phyloP scores from a whole-genome alignment of 495 filamentous ascomycete species.

The Xylaria flabelliformis region DNA sequence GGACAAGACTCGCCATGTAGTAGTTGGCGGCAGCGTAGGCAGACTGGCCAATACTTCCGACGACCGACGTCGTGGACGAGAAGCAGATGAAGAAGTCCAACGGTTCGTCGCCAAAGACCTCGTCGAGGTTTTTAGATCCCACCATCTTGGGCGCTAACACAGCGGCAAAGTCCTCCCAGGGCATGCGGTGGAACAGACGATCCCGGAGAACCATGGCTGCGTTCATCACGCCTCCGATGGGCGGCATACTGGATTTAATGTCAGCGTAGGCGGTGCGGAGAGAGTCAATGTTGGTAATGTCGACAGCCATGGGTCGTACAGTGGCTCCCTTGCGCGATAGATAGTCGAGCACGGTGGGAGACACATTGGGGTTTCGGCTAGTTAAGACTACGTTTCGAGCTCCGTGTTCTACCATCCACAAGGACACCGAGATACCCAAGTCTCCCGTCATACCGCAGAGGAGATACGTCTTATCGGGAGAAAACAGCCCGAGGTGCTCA shows the following conservation, averaged over 20 bases:
- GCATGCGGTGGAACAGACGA: conserved; percentile 37
- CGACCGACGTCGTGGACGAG: conserved; percentile 53
- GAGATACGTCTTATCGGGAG: conserved; percentile 51
- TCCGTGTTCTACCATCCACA: conserved; percentile 57
- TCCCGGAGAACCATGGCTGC: conserved; percentile 53
- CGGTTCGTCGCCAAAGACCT: conserved; percentile 40
- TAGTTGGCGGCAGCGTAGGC: conserved; percentile 59
- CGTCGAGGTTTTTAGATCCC: conserved; percentile 38
- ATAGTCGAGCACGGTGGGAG: neutral
- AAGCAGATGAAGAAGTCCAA: conserved; percentile 64
- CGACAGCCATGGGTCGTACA: conserved; percentile 7
- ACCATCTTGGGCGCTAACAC: conserved; percentile 46
- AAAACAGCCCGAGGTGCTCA: conserved; percentile 25
- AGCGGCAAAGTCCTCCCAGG: conserved; percentile 34
- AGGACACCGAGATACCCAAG: conserved; percentile 53
- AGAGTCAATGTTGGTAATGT: conserved; percentile 16
- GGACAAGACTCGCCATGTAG: conserved; percentile 47
- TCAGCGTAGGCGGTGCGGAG: conserved; percentile 10
- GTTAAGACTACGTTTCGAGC: conserved; percentile 53
- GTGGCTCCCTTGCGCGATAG: neutral
- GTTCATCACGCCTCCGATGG: conserved; percentile 48
- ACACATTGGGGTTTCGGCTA: conserved; percentile 45
- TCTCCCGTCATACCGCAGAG: conserved; percentile 56
- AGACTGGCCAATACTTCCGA: conserved; percentile 54
- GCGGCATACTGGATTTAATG: conserved; percentile 38